phyloP scores from a whole-genome alignment of 306 rosid species.

The Nissolia schottii region DNA sequence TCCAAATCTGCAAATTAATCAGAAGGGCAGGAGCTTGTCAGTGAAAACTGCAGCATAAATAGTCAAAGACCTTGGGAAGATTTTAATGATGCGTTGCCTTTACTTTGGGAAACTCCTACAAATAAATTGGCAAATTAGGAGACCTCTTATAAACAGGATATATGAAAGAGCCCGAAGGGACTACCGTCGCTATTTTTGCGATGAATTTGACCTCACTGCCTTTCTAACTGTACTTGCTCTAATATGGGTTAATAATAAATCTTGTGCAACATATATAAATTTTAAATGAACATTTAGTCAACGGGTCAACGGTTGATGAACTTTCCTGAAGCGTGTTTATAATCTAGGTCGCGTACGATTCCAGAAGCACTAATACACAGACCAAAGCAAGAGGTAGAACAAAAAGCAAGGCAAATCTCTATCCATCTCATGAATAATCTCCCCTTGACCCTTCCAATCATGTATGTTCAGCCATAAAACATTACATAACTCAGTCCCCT shows the following conservation, averaged over 20 bases:
- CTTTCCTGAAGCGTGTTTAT: background rate
- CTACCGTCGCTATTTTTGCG: background rate
- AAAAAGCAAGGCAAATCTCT: too few relatives aligned
- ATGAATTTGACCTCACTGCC: background rate
- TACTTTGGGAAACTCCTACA: background rate
- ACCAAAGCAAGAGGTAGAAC: too few relatives aligned
- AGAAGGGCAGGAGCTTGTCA: slow-evolving; percentile 10
- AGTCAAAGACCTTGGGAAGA: background rate
- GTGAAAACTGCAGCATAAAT: slow-evolving; percentile 15
- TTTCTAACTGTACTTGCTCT: background rate
- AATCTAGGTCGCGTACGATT: too few relatives aligned
- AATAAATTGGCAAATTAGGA: background rate
- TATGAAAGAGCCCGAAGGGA: background rate
- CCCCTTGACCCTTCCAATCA: too few relatives aligned
- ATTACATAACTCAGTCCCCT: too few relatives aligned
- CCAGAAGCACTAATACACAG: background rate
- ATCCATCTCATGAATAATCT: too few relatives aligned
- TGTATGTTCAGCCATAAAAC: too few relatives aligned
- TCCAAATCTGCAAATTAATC: slow-evolving; percentile 32
- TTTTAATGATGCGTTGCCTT: background rate
- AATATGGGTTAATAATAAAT: background rate
- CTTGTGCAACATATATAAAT: background rate
- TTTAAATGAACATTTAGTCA: background rate
- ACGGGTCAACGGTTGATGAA: background rate
- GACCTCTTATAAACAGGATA: background rate